phyloP scores from a whole-genome alignment of 164 flowering plant genomes.

The Litsea cubeba region DNA sequence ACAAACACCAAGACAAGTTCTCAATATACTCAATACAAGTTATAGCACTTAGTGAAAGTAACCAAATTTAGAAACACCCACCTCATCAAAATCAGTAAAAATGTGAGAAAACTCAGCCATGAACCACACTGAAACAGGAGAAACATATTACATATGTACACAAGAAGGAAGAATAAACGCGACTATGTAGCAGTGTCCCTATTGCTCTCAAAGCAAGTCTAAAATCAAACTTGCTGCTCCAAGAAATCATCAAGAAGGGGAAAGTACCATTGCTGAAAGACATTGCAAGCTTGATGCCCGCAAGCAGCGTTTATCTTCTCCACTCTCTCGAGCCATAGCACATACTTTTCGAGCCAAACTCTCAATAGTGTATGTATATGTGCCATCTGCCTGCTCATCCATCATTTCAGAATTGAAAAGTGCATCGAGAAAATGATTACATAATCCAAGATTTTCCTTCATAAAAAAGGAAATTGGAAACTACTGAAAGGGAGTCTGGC shows the following conservation, averaged over 20 bases:
- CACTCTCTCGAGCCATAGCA: conserved; percentile 45
- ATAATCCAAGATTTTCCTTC: background rate
- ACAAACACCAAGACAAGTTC: background rate
- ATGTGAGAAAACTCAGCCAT: conserved; percentile 77
- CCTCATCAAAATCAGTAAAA: conserved; percentile 77
- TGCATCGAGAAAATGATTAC: background rate
- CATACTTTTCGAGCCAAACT: conserved; percentile 64
- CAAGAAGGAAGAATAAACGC: background rate
- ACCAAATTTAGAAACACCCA: conserved; percentile 19
- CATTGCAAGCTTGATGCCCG: conserved; percentile 89
- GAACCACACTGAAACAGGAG: conserved; percentile 63
- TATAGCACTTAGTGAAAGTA: background rate
- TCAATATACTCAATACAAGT: background rate
- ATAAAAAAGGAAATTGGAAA: background rate
- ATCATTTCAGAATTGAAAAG: background rate
- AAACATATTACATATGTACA: background rate
- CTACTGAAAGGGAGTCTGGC: background rate
- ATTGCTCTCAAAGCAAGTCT: background rate
- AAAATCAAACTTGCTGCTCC: background rate
- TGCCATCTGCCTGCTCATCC: conserved; percentile 68
- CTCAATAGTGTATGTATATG: conserved; percentile 70
- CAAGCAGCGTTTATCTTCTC: conserved; percentile 48
- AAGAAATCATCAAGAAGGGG: background rate
- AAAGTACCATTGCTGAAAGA: conserved; percentile 81
- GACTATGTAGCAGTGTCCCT: background rate